Evolutionary conservation across 768 basidiomycete species (phyloP).

Genomic region (Cystobasidium onofrii): DNA sequence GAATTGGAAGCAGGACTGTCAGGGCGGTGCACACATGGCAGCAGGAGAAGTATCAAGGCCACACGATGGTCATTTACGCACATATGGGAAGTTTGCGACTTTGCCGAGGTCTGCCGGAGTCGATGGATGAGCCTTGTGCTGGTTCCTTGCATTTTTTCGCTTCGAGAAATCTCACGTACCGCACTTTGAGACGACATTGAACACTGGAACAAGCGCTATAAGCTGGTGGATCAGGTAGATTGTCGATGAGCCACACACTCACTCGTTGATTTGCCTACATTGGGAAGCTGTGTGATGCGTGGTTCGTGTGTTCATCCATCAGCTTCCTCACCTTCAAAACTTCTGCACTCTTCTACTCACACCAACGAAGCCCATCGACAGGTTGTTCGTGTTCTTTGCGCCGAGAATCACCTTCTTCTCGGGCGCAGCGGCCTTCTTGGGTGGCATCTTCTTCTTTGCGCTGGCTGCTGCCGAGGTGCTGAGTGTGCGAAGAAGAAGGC

Average conservation of each 20-base stretch:
- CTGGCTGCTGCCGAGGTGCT: background rate
- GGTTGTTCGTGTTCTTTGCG: conserved; percentile 77
- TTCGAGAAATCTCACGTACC: conserved; percentile 53
- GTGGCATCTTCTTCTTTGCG: conserved; percentile 61
- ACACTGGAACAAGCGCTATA: conserved; percentile 62
- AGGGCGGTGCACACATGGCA: too few species aligned
- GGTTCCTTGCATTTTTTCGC: background rate
- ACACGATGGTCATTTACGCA: background rate
- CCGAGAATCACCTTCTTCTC: conserved; percentile 86
- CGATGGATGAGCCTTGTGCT: background rate
- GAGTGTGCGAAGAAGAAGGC: background rate
- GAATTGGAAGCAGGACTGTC: conserved; percentile 37
- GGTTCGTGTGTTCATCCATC: too few species aligned
- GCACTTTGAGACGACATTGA: conserved; percentile 88
- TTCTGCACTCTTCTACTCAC: conserved; percentile 1
- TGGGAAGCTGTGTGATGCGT: conserved; percentile 54
- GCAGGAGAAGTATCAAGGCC: conserved; percentile 39
- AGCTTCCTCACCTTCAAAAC: background rate
- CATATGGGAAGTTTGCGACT: conserved; percentile 92
- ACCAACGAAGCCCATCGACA: conserved; percentile 98
- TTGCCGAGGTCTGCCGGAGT: conserved; percentile 37
- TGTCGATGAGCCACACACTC: too few species aligned
- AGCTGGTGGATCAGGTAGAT: too few species aligned
- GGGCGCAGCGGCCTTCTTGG: conserved; percentile 66
- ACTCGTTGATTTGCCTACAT: conserved; percentile 67